These are phyloP conservation scores for Solanum pimpinellifolium DNA, from an alignment of 257 asterid species.

Conservation along the genomic window DNA sequence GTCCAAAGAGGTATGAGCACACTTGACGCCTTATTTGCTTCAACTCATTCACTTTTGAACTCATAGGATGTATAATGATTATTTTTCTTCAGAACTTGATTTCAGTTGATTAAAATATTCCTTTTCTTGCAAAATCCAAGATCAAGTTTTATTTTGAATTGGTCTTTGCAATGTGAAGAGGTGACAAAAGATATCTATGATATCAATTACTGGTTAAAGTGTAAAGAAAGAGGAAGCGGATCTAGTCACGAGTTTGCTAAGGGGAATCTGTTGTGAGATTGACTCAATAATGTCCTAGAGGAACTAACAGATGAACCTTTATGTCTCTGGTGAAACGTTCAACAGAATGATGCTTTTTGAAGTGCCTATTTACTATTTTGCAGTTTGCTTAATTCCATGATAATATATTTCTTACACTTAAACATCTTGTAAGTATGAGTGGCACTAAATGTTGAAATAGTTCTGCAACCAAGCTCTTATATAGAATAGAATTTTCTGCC, in stretches of 20 bases:
- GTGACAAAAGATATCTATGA: not conserved
- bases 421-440: not conserved
- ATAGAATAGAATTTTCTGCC: not conserved
- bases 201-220: not conserved
- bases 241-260: not conserved
- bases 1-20: slow-evolving; percentile 44
- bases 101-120: not conserved
- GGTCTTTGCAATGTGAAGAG: too few relatives aligned
- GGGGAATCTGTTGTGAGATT: not conserved
- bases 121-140: not conserved
- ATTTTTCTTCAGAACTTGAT: not conserved
- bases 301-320: not conserved
- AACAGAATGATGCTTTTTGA: not conserved
- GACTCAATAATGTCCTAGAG: not conserved
- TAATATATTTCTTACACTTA: not conserved
- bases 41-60: not conserved
- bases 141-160: not conserved
- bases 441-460: not conserved
- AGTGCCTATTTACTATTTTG: not conserved
- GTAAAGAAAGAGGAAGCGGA: not conserved
- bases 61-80: not conserved
- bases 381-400: not conserved
- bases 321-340: not conserved
- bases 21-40: not conserved
- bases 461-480: not conserved